Evolutionary conservation across 306 rosid species (phyloP).

Genomic region (Myrica gale): DNA sequence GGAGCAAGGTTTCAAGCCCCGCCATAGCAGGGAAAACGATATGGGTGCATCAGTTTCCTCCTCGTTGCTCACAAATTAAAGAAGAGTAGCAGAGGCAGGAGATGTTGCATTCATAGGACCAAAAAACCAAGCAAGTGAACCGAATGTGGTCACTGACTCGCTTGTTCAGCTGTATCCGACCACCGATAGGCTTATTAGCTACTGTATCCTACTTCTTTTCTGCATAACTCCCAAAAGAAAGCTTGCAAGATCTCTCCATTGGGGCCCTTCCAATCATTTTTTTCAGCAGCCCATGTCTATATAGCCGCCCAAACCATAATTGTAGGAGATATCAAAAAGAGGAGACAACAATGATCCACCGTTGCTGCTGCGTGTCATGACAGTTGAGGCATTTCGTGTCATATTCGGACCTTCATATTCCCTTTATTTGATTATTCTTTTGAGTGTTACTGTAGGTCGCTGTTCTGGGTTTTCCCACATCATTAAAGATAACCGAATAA

Average conservation of each 20-base stretch:
- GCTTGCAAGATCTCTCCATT: neutral
- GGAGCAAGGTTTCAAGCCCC: neutral
- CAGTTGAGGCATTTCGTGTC: too few species aligned
- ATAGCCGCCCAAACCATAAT: too few species aligned
- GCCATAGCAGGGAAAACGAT: neutral
- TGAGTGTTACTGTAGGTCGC: too few species aligned
- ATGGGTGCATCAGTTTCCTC: neutral
- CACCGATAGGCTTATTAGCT: neutral
- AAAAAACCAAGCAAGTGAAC: slow-evolving; percentile 27
- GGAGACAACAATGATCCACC: too few species aligned
- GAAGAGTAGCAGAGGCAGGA: neutral
- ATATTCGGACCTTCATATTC: too few species aligned
- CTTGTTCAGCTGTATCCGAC: neutral
- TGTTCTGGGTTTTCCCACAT: too few species aligned
- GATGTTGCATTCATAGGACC: slow-evolving; percentile 4
- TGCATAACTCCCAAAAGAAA: neutral
- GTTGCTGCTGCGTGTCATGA: too few species aligned
- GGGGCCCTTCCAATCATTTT: too few species aligned
- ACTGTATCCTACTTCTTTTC: neutral
- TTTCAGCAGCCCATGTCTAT: too few species aligned
- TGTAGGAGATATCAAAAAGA: too few species aligned
- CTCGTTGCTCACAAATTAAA: neutral
- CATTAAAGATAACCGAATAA: too few species aligned
- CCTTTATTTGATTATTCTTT: too few species aligned
- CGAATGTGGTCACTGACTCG: slow-evolving; percentile 30